These are phyloP conservation scores for Cajanus cajan DNA, from an alignment of 306 rosid species.

Conservation along the genomic window DNA sequence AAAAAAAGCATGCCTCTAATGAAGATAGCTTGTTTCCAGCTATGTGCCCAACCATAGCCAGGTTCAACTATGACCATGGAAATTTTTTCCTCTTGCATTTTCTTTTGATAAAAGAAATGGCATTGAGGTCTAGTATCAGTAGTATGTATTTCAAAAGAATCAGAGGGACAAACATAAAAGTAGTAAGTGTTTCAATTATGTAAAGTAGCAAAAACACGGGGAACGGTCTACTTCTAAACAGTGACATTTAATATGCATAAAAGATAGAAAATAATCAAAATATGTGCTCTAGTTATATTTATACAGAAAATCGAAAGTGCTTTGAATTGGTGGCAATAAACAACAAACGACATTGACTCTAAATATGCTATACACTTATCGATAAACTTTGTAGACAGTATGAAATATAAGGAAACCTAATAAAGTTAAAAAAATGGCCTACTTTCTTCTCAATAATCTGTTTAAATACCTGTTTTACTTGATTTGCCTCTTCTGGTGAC, in stretches of 20 bases:
- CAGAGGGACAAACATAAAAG: background rate
- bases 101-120: background rate
- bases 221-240: background rate
- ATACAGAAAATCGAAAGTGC: background rate
- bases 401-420: conserved; percentile 4
- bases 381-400: background rate
- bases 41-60: background rate
- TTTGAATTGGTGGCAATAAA: background rate
- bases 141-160: background rate
- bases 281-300: background rate
- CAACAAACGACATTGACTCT: background rate
- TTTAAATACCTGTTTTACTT: conserved; percentile 74
- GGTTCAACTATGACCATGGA: background rate
- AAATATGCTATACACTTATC: background rate
- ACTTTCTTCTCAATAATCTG: conserved; percentile 5
- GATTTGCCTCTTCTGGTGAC: conserved; percentile 88
- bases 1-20: conserved; percentile 51
- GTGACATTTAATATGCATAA: background rate
- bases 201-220: background rate
- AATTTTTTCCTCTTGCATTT: background rate
- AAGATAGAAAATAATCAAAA: background rate
- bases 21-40: conserved; percentile 92
- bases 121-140: background rate
- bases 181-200: background rate
- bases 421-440: background rate